phyloP scores from a whole-genome alignment of 768 basidiomycete genomes.

The Crepidotus variabilis region DNA sequence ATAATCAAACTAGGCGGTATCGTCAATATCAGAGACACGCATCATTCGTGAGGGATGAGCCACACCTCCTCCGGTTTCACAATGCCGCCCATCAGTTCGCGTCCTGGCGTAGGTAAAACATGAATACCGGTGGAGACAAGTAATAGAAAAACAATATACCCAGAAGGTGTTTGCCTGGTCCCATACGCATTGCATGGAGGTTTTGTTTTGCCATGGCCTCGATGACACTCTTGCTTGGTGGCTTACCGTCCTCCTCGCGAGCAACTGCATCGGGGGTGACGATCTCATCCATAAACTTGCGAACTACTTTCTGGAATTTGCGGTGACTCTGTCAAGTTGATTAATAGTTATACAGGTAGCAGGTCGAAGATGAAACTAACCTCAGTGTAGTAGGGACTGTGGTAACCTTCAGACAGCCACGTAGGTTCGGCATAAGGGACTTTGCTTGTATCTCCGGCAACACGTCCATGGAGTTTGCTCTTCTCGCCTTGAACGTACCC shows the following conservation, averaged over 20 bases:
- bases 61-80: constrained; percentile 75
- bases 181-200: constrained; percentile 89
- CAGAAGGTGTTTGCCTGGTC: constrained; percentile 87
- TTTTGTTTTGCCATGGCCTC: constrained; percentile 74
- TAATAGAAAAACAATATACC: constrained; percentile 14
- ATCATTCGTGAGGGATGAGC: background rate
- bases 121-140: background rate
- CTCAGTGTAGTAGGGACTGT: constrained; percentile 75
- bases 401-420: constrained; percentile 66
- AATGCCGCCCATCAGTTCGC: constrained; percentile 72
- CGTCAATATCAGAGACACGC: background rate
- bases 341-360: background rate
- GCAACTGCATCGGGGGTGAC: constrained; percentile 55
- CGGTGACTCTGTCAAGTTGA: constrained; percentile 48
- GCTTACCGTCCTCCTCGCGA: constrained; percentile 88
- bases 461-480: constrained; percentile 50
- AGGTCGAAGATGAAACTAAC: constrained; percentile 39
- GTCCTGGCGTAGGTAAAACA: constrained; percentile 34
- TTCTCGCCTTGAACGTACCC: constrained; percentile 70
- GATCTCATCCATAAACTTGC: constrained; percentile 72
- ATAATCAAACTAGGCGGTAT: constrained; percentile 65
- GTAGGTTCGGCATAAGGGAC: constrained; percentile 93
- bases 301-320: constrained; percentile 56
- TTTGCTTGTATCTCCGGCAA: constrained; percentile 63
- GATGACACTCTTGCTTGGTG: constrained; percentile 71